Evolutionary conservation across 129 eudicot genomes (phyloP), one percentile per base, ranked within the genome.

Genomic region (Deinandra increscens): DNA sequence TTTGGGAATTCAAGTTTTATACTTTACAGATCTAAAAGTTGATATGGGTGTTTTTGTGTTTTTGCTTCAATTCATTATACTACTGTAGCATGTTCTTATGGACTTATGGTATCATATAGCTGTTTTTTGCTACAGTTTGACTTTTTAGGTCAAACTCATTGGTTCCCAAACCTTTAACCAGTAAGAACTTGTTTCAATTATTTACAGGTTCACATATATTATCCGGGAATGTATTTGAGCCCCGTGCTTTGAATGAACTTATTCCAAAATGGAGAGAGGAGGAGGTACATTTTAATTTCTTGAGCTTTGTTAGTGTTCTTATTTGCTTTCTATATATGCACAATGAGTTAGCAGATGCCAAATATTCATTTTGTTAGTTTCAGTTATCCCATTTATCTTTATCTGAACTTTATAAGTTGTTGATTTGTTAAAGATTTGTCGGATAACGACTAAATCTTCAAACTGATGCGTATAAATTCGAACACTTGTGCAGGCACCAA

Each of bases 201-300:
- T 49, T 77, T 19, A 11, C 81, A 93, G 98, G 97, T 73, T 97
- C 97, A 54, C 95, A 93, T 83, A 89, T 93, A 41, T 62, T 93
- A 53, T 93, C 98, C 0, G 98, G 98, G 11, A 93, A 93, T 82
- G 98, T 93, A 36, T 93, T 93, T 67, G 98, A 93, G 75, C 90
- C 98, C 4, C 89, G 97, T 31, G 95, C 97, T 51, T 65, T 93
- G 80, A 80, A 93, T 85, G 97, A 93, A 78, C 97, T 93, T 67
- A 73, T 93, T 39, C 98, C 98, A 18, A 64, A 80, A 9, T 93
- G 98, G 98, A 93, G 77, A 79, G 70, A 85, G 34, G 93, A 91
- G 68, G 90, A 81, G 93, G 97, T 83, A 74, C 62, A 43, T 38
- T 48, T 39, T 48, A 2, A 53, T 18, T 43, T 59, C n/a, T 58